Conservation (phyloP, 495 filamentous ascomycete species). For the Xylaria intraflava region DNA sequence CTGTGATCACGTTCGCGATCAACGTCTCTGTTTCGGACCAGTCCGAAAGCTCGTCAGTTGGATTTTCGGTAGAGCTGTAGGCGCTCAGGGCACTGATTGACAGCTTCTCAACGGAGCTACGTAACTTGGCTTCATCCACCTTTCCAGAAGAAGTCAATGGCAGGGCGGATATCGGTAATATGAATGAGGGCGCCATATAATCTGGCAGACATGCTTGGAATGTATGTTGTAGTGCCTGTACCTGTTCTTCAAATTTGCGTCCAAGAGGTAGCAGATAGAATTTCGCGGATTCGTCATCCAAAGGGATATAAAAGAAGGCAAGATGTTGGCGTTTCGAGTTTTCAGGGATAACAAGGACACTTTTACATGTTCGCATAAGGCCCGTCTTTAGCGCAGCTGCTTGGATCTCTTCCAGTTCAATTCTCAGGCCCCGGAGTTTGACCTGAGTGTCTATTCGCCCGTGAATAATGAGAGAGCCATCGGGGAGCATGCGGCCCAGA, state of each 20-base stretch:
- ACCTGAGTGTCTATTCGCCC: conserved; percentile 73
- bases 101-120: conserved; percentile 20
- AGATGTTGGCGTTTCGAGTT: conserved; percentile 35
- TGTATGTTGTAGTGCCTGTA: conserved; percentile 6
- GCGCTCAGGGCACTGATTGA: conserved; percentile 3
- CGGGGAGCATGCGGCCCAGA: conserved; percentile 60
- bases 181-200: conserved; percentile 63
- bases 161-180: conserved; percentile 59
- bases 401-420: conserved; percentile 75
- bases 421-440: conserved; percentile 72
- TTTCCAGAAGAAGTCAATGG: conserved; percentile 61
- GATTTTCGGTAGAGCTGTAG: conserved; percentile 15
- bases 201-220: conserved; percentile 37
- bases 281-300: background rate
- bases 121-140: conserved; percentile 47
- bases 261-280: conserved; percentile 25
- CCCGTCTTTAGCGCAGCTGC: conserved; percentile 39
- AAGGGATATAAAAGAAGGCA: conserved; percentile 53
- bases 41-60: conserved; percentile 35
- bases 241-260: conserved; percentile 7
- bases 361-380: conserved; percentile 46
- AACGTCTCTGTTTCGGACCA: conserved; percentile 46
- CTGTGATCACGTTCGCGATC: conserved; percentile 39
- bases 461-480: conserved; percentile 64
- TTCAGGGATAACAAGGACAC: conserved; percentile 38